A percentile compares a stretch with the other conserved stretches of the same genome.
phyloP scores from a whole-genome alignment of 768 basidiomycete species.

The Pholiota conissans region DNA sequence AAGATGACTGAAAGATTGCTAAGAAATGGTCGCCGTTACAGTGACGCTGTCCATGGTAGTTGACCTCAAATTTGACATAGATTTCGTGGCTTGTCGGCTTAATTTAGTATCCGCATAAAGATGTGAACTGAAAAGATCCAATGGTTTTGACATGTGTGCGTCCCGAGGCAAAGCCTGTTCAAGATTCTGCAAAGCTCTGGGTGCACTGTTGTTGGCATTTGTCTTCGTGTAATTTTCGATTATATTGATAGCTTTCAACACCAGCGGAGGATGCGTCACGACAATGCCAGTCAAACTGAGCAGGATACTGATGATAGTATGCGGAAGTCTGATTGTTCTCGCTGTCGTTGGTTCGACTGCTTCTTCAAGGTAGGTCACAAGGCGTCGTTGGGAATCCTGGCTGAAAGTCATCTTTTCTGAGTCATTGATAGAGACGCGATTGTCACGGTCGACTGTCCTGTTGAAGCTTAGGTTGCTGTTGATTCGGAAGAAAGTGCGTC shows the following conservation, averaged over 20 bases:
- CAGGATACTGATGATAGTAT: constrained; percentile 30
- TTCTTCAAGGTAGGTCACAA: constrained; percentile 30
- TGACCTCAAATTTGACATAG: constrained; percentile 6
- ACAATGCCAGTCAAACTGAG: constrained; percentile 26
- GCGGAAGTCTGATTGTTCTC: constrained; percentile 25
- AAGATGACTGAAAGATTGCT: neutral
- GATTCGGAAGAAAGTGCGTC: constrained; percentile 34
- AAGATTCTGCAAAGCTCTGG: constrained; percentile 24
- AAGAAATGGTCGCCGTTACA: neutral
- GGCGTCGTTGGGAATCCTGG: constrained; percentile 23
- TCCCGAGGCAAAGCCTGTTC: constrained; percentile 19
- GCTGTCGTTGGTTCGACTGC: constrained; percentile 25
- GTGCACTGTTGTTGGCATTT: constrained; percentile 25
- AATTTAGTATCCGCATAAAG: constrained; percentile 32
- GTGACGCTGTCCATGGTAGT: neutral
- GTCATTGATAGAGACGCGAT: neutral
- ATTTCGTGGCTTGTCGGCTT: constrained; percentile 3
- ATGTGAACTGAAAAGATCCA: constrained; percentile 33
- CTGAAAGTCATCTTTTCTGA: constrained; percentile 14
- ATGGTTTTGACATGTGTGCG: constrained; percentile 9
- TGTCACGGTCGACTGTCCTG: neutral
- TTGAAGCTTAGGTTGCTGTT: constrained; percentile 15
- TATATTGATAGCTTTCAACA: constrained; percentile 27
- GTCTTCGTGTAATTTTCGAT: constrained; percentile 25
- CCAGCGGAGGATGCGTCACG: constrained; percentile 25